Evolutionary conservation across 768 basidiomycete genomes (phyloP), one percentile per base, ranked within the genome.

Genomic region (Kwoniella sp.): DNA sequence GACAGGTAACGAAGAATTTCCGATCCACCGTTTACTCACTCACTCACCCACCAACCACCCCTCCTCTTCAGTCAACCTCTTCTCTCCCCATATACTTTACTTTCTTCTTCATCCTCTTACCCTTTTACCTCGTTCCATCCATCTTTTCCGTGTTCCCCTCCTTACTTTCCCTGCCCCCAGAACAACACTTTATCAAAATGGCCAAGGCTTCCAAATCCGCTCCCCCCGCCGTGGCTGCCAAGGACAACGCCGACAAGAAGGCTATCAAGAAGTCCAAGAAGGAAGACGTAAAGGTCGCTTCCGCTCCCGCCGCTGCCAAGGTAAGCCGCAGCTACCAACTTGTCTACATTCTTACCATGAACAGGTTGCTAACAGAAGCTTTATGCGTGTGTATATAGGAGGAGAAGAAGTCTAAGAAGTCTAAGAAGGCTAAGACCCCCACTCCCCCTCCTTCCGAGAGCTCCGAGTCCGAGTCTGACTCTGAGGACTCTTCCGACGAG

Each of bases 231-330:
- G 73, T 61, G 22, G 66, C 73, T 31, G 75, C 73, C 56, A 72
- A 72, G 69, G 72, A 58, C 50, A 72, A 73, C 55, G 72, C 66
- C 54, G 74, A 72, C 53, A 71, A 73, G 54, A 77, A 77, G 70
- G 64, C 65, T 22, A 41, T 52, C 58, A 77, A 74, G 57, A 73
- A 74, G 70, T 50, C 55, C 51, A 73, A 78, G 66, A 78, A 77
- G 69, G 73, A 65, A 28, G 63, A 56, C 55, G 65, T 66, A 51
- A 58, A 63, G 31, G 70, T 67, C 55, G 47, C 58, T 54, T 59
- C 73, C 41, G 66, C 66, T 45, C 68, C 65, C 20, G 63, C 59
- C 57, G 53, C 68, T 31, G 56, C 60, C 65, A 69, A 66, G 70
- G 73, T 68, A 47, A 68, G 67, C 20, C 45, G n/a, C n/a, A n/a